Evolutionary conservation across 352 stramenopile genomes (phyloP), one percentile per base, ranked within the genome.

Genomic region (Globisporangium perplexum): DNA sequence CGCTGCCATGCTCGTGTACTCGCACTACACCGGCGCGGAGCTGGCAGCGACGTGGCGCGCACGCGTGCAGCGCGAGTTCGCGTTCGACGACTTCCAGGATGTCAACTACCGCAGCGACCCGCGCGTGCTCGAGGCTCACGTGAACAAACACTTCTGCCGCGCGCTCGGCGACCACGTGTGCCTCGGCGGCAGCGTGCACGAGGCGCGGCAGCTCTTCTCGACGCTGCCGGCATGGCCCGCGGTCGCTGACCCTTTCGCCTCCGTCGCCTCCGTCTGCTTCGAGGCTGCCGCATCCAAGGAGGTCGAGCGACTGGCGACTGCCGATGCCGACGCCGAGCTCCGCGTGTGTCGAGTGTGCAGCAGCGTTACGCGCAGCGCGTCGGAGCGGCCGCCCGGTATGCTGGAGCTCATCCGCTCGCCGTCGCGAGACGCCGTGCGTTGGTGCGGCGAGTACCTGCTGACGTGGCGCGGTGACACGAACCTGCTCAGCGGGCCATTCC

Each of bases 401-500:
- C 51, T 64, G 42, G 31, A 43, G 30, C 43, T 67, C 31, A 67
- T 67, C 43, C 18, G n/a, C 2, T 46, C 60, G 14, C 63, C 55
- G 7, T 56, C 59, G 1, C 28, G 4, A 4, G 52, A 33, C 11
- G 54, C 44, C 7, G 20, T 62, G n/a, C 42, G 48, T 17, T 67
- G 63, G 63, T 71, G 63, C 35, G 63, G 63, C 20, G 45, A 51
- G 47, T 70, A 62, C 47, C 22, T 70, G n/a, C 23, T 45, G 5
- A 58, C 53, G 3, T 26, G 55, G 33, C 26, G 22, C 6, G 50
- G 42, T 0, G 24, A 43, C 20, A 50, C 36, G 31, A 33, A 70
- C 28, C 6, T 49, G 33, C 42, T 31, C 3, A 43, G 53, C 4
- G 58, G 45, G 17, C 58, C 59, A n/a, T 70, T 58, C 59, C 39